Percentiles rank a stretch among this genome's conserved stretches.
Evolutionary conservation across 148 eudicot genomes (phyloP).

Genomic region (Rheum nobile): DNA sequence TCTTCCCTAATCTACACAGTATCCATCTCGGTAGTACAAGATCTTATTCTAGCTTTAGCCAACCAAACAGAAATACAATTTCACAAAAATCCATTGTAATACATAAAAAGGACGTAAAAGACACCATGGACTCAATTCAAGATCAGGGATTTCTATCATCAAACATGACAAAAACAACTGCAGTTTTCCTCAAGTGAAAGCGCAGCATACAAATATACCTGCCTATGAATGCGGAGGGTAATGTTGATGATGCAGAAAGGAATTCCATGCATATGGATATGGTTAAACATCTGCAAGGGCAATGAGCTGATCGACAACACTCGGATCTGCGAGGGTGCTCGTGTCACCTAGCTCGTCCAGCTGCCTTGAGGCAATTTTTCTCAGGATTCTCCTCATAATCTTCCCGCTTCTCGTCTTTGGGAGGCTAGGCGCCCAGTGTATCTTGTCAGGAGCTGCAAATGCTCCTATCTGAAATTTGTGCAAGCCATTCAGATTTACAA

Average conservation of each 20-base stretch:
- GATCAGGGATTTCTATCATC: neutral
- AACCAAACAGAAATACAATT: neutral
- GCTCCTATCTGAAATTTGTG: conserved; percentile 71
- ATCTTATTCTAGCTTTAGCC: neutral
- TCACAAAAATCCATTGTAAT: neutral
- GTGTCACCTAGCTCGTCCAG: conserved; percentile 93
- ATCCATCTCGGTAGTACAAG: conserved; percentile 3
- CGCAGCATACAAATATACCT: neutral
- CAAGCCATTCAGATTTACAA: neutral
- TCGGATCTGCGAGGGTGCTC: conserved; percentile 89
- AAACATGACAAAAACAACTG: neutral
- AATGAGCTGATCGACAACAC: conserved; percentile 84
- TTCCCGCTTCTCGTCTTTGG: conserved; percentile 99
- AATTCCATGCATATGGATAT: neutral
- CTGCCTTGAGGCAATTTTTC: conserved; percentile 91
- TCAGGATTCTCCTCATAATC: conserved; percentile 92
- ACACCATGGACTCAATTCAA: neutral
- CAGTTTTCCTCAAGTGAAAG: neutral
- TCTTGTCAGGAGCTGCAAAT: conserved; percentile 89
- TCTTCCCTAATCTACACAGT: neutral
- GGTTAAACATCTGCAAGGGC: conserved; percentile 40
- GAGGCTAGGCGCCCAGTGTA: conserved; percentile 98
- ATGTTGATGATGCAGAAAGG: neutral
- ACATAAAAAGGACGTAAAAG: neutral
- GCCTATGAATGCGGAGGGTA: neutral